These are phyloP conservation scores for Phytophthora pistaciae DNA, from an alignment of 352 stramenopile genomes.

Conservation along the genomic window DNA sequence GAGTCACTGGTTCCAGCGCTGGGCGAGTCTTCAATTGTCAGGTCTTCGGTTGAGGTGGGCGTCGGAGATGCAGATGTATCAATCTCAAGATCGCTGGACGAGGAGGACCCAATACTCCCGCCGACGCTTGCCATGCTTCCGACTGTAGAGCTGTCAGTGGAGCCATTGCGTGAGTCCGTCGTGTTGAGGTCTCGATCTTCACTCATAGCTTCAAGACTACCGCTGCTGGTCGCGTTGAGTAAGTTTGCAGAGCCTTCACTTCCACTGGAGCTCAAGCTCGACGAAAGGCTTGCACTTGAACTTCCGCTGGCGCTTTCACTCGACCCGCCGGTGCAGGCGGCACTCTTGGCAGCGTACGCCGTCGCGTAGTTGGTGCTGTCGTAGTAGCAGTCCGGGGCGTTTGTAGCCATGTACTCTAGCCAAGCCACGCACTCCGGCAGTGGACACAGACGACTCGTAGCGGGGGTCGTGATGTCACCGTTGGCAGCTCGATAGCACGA, in stretches of 20 bases:
- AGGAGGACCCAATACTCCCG: constrained; percentile 11
- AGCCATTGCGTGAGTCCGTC: constrained; percentile 5
- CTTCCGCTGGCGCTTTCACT: constrained; percentile 15
- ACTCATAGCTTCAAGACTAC: constrained; percentile 4
- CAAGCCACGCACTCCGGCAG: constrained; percentile 58
- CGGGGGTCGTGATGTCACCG: constrained; percentile 59
- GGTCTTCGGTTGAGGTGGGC: constrained; percentile 25
- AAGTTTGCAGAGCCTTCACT: constrained; percentile 4
- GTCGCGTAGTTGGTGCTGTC: constrained; percentile 70
- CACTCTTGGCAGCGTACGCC: constrained; percentile 52
- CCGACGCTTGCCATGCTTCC: constrained; percentile 7
- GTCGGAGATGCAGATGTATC: constrained; percentile 7
- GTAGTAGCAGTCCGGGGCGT: constrained; percentile 68
- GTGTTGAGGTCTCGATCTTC: constrained; percentile 29
- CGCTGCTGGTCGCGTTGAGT: constrained; percentile 9
- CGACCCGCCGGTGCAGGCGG: constrained; percentile 45
- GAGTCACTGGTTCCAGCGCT: constrained; percentile 10
- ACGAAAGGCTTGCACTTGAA: constrained; percentile 6
- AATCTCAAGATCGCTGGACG: not conserved
- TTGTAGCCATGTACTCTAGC: constrained; percentile 66
- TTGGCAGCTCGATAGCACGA: constrained; percentile 59
- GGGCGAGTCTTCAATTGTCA: constrained; percentile 11
- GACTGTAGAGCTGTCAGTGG: not conserved
- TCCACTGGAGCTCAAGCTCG: constrained; percentile 17
- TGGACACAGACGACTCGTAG: constrained; percentile 62